Conservation (phyloP, 202 grass and related monocot genomes). For the Tripidium arundinaceum region DNA sequence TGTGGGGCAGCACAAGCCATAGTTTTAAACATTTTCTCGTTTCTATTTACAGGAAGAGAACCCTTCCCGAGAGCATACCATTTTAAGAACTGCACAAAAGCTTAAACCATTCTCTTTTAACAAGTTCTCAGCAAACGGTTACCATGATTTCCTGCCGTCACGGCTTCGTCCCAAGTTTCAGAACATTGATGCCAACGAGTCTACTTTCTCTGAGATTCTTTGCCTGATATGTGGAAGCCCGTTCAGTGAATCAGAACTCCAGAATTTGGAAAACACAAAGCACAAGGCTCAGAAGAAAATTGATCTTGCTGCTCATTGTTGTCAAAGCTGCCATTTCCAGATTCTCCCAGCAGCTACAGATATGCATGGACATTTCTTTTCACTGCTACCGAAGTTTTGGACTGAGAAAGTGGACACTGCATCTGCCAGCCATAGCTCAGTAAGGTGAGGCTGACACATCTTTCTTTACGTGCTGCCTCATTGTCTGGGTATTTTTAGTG, state of each 20-base stretch:
- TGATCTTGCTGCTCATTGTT: slow-evolving; percentile 55
- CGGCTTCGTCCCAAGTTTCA: slow-evolving; percentile 82
- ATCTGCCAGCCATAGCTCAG: slow-evolving; percentile 31
- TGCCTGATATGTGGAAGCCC: slow-evolving; percentile 70
- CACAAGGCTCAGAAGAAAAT: slow-evolving; percentile 37
- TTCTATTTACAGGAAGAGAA: slow-evolving; percentile 74
- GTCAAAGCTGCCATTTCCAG: slow-evolving; percentile 83
- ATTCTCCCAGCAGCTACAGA: slow-evolving; percentile 55
- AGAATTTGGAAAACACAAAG: slow-evolving; percentile 53
- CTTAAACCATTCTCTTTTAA: slow-evolving; percentile 92
- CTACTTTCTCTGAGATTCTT: slow-evolving; percentile 56
- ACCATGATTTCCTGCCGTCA: slow-evolving; percentile 78
- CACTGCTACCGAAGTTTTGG: slow-evolving; percentile 66
- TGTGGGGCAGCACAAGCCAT: background rate
- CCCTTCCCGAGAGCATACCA: slow-evolving; percentile 81
- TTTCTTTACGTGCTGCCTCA: background rate
- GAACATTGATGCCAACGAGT: slow-evolving; percentile 50
- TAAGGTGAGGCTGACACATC: slow-evolving; percentile 50
- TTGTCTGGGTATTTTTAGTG: slow-evolving; percentile 22
- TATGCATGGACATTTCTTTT: slow-evolving; percentile 56
- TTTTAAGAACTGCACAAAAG: slow-evolving; percentile 95
- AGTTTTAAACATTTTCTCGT: slow-evolving; percentile 6
- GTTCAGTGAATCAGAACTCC: slow-evolving; percentile 73
- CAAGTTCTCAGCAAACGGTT: slow-evolving; percentile 75
- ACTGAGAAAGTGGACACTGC: slow-evolving; percentile 41